Base-by-base conservation (phyloP, 768 basidiomycete genomes). In the Amanita molliuscula region DNA sequence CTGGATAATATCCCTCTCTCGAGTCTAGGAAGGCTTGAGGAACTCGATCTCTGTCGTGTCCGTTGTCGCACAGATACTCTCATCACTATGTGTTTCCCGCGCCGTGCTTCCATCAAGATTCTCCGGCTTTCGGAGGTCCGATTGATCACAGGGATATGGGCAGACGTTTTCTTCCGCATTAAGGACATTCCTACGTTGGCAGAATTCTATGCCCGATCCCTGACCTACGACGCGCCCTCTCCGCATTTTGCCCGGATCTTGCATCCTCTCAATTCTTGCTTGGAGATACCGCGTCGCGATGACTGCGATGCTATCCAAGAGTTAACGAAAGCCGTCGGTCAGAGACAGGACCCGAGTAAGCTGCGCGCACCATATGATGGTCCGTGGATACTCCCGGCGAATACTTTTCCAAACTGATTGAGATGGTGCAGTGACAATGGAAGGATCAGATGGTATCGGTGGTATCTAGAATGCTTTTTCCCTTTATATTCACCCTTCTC, bases 231-330 rank as follows among this genome's bases (percentile, higher is more conserved):
- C 15, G 34, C 23, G 4, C 46, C 46, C 9, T 47, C 35, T 26
- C 35, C 45, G 11, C 45, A 47, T 10, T 47, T 47, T 37, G 46
- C 46, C 6, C 34, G 34, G 35, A 47, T 47, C 35, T 37, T 47
- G 35, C 46, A 47, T 26, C 46, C 46, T 1, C 23, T 47, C 25
- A 33, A 47, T 35, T 20, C 46, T 7, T 47, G 34, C 34, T n/a
- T 47, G 20, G 46, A 47, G 35, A 36, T 47, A 15, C 46, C 46
- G 6, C 46, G 46, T 4, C 34, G 46, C 11, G 46, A 47, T 37
- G 46, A 47, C 15, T 33, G 46, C 25, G 46, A 47, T 21, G 46
- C 46, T 8, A 37, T 47, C 23, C 46, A 47, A 47, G 46, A 47
- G n/a, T 15, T 47, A 15, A 37, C 10, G 13, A 47, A 47, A n/a